Evolutionary conservation across 768 basidiomycete genomes (phyloP).

Genomic region (Xerocomus brunneocitrinus): DNA sequence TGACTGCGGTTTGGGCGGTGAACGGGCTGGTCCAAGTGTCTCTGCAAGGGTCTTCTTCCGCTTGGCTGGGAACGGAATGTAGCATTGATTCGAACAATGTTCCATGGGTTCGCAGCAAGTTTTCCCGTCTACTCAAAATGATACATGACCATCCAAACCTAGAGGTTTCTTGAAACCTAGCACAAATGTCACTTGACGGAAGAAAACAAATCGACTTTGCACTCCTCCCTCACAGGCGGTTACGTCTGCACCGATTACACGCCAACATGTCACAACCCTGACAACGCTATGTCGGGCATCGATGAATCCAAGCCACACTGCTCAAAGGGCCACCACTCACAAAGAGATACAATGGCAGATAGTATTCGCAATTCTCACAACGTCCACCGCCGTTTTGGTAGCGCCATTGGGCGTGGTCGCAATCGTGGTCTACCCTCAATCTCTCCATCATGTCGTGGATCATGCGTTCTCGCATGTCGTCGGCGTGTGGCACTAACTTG

Average conservation of each 20-base stretch:
- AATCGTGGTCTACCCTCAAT: constrained; percentile 53
- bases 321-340: neutral
- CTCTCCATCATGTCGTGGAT: constrained; percentile 33
- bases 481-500: no score
- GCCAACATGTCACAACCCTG: constrained; percentile 30
- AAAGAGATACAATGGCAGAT: constrained; percentile 6
- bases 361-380: constrained; percentile 45
- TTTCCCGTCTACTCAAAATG: no score
- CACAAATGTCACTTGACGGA: no score
- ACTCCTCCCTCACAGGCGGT: constrained; percentile 26
- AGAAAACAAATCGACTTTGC: no score
- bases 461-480: constrained; percentile 2
- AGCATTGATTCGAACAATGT: no score
- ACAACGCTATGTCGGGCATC: constrained; percentile 27
- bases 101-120: no score
- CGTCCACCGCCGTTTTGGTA: constrained; percentile 38
- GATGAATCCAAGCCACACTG: neutral
- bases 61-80: no score
- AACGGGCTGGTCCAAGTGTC: no score
- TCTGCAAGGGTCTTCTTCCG: no score
- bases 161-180: no score
- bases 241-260: constrained; percentile 36
- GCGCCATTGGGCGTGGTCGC: constrained; percentile 41
- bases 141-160: no score
- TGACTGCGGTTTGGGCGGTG: no score